Base-by-base conservation (phyloP, 1,139 yeast genomes). In the Magnusiomyces sp. region DNA sequence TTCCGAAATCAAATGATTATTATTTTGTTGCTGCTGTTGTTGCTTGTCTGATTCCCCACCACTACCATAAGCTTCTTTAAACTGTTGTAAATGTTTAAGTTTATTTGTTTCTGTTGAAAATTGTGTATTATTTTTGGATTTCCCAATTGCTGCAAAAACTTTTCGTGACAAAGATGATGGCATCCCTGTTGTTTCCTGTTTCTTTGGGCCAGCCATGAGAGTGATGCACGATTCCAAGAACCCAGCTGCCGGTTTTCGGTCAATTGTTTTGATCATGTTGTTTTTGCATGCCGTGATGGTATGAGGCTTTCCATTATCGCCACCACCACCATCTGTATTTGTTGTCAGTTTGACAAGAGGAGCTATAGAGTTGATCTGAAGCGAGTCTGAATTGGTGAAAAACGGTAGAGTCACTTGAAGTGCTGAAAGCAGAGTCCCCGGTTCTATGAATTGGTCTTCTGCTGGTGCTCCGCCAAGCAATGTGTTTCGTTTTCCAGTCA, bases 181-280 rank as follows among this genome's bases (percentile, higher is more conserved):
- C 9, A 20, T 11, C n/a, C 31, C 32, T 14, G 48, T 27, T 31
- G 56, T 56, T 16, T 52, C 56, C 55, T 71, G 69, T 14, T 76
- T 72, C 19, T 68, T 75, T 51, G 75, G 75, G n/a, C n/a, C n/a
- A 17, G 76, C 69, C 39, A 68, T 72, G 10, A 79, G 63, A 41
- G 66, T 64, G 1, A 66, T 62, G 53, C 72, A 72, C 9, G 66
- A 64, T 58, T 79, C 80, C 50, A 80, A 66, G 52, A 62, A 75
- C 40, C 71, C 69, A 1, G 83, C 75, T 0, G 84, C 84, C 0
- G 82, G 69, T 45, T 65, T 62, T 11, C 65, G 64, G 54, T 79
- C 72, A 53, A 80, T 69, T 6, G 69, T 59, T 59, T 78, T 77
- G 56, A 79, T 63, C 61, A 80, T 67, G 59, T 80, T 80, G 33